Evolutionary conservation across 2,329 filamentous ascomycete species (phyloP).

Genomic region (Talaromyces sp.): DNA sequence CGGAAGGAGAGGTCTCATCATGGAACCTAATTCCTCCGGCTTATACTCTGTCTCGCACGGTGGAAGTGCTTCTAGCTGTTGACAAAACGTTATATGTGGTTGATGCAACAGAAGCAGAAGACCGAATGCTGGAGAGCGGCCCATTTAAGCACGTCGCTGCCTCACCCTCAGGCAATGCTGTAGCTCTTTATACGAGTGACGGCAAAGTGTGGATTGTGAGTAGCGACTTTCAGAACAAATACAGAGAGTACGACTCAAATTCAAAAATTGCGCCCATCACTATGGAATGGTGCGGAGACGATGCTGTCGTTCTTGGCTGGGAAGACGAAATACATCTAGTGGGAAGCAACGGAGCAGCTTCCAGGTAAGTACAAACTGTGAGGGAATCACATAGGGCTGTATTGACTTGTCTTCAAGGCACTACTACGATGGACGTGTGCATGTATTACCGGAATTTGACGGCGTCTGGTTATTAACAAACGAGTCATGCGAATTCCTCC

Average conservation of each 20-base stretch:
- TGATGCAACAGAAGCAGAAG: conserved; percentile 84
- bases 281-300: conserved; percentile 93
- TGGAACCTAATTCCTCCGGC: conserved; percentile 87
- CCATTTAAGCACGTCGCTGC: conserved; percentile 88
- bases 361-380: conserved; percentile 41
- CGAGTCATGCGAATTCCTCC: conserved; percentile 94
- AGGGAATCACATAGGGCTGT: background rate
- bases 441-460: conserved; percentile 80
- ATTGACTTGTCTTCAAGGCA: conserved; percentile 49
- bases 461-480: conserved; percentile 88
- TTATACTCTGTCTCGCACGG: conserved; percentile 83
- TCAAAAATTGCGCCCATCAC: conserved; percentile 81
- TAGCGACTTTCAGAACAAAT: conserved; percentile 86
- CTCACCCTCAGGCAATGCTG: conserved; percentile 83
- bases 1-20: conserved; percentile 72
- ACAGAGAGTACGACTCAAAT: conserved; percentile 86
- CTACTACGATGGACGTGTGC: conserved; percentile 86
- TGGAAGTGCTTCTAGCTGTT: conserved; percentile 86
- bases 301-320: conserved; percentile 90
- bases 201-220: conserved; percentile 89
- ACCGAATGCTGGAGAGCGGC: conserved; percentile 83
- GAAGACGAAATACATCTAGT: conserved; percentile 96
- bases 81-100: conserved; percentile 78
- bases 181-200: conserved; percentile 78
- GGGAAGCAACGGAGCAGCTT: conserved; percentile 72